Evolutionary conservation across 2,329 filamentous ascomycete genomes (phyloP), one percentile per base, ranked within the genome.

Genomic region (Ilyonectria destructans): DNA sequence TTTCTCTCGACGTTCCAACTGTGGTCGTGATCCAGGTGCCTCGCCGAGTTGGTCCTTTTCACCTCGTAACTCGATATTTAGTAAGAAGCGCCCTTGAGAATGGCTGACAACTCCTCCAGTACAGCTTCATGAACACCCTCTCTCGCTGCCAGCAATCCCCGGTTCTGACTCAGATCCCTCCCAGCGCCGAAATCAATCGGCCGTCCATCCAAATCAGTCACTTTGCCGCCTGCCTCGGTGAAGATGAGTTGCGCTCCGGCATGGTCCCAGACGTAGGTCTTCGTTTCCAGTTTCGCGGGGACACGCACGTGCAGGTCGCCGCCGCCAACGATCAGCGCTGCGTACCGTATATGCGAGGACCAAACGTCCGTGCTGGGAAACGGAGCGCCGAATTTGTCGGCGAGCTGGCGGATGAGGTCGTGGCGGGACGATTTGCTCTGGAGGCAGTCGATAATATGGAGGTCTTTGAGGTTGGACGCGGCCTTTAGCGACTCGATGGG

Each of bases 191-290:
- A 83, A 43, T 83, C 79, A 3, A 82, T 77, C 1, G 69, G 60
- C 49, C 70, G 71, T 8, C 81, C 81, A 19, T 83, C 80, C 60
- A 83, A 78, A 61, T 90, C 88, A 0, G 86, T 88, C 52, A 89
- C 81, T 63, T 79, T 81, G 21, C 88, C 88, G 1, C 88, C 88
- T 1, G 85, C 79, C 77, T 90, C 88, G 62, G 86, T 84, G 62
- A 88, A 86, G 33, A 89, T 79, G 64, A 90, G 79, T 83, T 89
- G 88, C 1, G 87, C 87, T 6, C 87, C 88, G 0, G 87, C 87
- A 68, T 90, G 88, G 69, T 90, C 88, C 88, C 87, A 84, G 43
- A 82, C 73, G 58, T 76, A 80, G 63, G 80, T 78, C 40, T 67
- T 69, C 19, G 71, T 65, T 7, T 57, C 60, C 17, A 48, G 48